Evolutionary conservation across 2,329 filamentous ascomycete species (phyloP), one percentile per base, ranked within the genome.

Genomic region (Knoxdaviesia proteae): DNA sequence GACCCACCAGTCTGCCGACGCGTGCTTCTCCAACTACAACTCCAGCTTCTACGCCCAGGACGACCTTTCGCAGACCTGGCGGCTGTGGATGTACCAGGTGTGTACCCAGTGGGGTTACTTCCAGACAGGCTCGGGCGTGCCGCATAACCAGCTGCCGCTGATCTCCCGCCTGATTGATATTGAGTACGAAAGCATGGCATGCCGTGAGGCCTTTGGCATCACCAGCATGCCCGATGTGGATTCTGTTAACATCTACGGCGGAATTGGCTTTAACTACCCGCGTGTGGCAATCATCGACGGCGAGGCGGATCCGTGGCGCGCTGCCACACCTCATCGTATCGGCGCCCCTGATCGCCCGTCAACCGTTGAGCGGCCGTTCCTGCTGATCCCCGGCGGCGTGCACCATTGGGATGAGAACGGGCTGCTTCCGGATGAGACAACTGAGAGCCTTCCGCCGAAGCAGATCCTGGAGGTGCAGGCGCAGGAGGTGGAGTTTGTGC

Each of bases 401-500:
- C 84, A 92, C 56, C 82, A 88, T 54, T 90, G 80, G 78, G 80
- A 83, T 49, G 77, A 80, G 59, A 78, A 80, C 48, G 75, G 76
- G 1, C 50, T 80, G n/a, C 72, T 77, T 41, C 56, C 62, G 1
- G 77, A 77, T 45, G 65, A 81, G 54, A 77, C 76, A 0, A 69
- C 64, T 0, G 5, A 33, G 3, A 49, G 63, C 2, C 52, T 83
- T 33, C 77, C 78, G 1, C 77, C 77, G 0, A 52, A 58, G 1
- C 59, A 73, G 3, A 67, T 84, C 5, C 62, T 60, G 4, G 63
- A 74, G 9, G 65, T 70, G 0, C 80, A 86, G 53, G 54, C 58
- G 37, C 56, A 68, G 47, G 64, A 80, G 49, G 59, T 72, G 7
- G 58, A 62, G 36, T 79, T 81, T 55, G 80, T 83, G 6, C 61